Evolutionary conservation across 116 monocot species (phyloP), one percentile per base, ranked within the genome.

Genomic region (Trichopus zeylanicus): DNA sequence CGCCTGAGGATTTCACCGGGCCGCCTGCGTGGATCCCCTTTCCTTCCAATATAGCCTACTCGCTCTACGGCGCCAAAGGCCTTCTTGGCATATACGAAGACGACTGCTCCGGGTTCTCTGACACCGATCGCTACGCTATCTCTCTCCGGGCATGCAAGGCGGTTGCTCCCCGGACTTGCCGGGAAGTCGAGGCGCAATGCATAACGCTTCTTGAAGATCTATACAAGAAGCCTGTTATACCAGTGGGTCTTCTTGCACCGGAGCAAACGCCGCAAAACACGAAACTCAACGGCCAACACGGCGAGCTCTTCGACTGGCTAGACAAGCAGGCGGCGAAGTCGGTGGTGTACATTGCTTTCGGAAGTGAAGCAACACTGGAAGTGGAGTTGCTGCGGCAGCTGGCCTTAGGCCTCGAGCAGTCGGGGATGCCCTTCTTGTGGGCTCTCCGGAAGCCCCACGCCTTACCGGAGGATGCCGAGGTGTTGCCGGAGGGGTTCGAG

Each of bases 1-100:
- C 29, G 6, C 66, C 28, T 1, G 75, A 72, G 3, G 27, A 59
- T 5, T 26, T 69, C 33, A 61, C 57, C 6, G 59, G 27, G 5
- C 53, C 67, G n/a, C 70, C 73, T 6, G 33, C 9, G 19, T 77
- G 73, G 70, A 29, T 73, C 70, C 29, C 66, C 4, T 70, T 77
- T 63, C 58, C 51, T 0, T 47, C 82, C 7, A 66, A 46, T 6
- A 22, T 77, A 21, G 48, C 58, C 5, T 74, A 24, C 60, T 61
- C 57, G 6, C 30, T 6, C n/a, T 26, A 57, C 30, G 69, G 70
- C 32, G 57, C 51, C 7, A 55, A 21, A 0, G 18, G 24, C 1
- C 9, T 79, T 7, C 16, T 51, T 8, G 20, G 13, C 0, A 4
- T 34, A 10, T 1, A 7, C 5, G 12, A 7, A 1, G 29, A 48